These are phyloP conservation scores for Phyllosticta citrichinensis DNA, from an alignment of 2,329 filamentous ascomycete genomes.

Conservation along the genomic window DNA sequence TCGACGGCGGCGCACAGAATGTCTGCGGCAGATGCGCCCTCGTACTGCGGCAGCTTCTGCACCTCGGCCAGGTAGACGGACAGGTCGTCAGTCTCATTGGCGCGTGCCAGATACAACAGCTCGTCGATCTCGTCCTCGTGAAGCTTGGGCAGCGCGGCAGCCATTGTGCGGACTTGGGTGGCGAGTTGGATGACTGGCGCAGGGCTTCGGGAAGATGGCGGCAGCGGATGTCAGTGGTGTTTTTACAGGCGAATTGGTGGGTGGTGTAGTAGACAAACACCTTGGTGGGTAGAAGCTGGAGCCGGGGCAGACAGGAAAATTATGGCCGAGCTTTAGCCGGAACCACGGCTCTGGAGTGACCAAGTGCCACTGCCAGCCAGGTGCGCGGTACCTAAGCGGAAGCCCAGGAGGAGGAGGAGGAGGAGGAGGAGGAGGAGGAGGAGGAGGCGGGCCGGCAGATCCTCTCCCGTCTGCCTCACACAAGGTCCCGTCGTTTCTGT, in stretches of 20 bases:
- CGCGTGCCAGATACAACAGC: constrained; percentile 75
- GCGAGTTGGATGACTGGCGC: background rate
- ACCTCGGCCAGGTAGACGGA: constrained; percentile 49
- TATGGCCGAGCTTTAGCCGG: background rate
- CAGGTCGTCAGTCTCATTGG: constrained; percentile 65
- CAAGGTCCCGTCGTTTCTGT: background rate
- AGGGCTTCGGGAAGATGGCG: background rate
- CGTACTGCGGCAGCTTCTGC: constrained; percentile 46
- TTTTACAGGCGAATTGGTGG: background rate
- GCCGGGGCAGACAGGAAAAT: background rate
- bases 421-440: too few species aligned
- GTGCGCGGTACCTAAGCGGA: too few species aligned
- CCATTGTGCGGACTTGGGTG: background rate
- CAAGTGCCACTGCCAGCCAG: too few species aligned
- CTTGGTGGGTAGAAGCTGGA: background rate
- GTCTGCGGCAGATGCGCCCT: constrained; percentile 37
- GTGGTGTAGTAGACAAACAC: background rate
- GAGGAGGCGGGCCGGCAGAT: background rate
- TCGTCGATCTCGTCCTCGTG: constrained; percentile 81
- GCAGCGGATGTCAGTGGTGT: background rate
- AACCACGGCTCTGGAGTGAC: background rate
- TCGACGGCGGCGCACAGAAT: constrained; percentile 64
- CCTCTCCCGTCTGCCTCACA: background rate
- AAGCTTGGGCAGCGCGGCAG: constrained; percentile 26
- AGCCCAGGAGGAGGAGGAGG: too few species aligned